Percentiles rank a stretch among this genome's conserved stretches.
These are phyloP conservation scores for Sporothrix pseudoabietina DNA, from an alignment of 2,329 filamentous ascomycete genomes.

Conservation along the genomic window DNA sequence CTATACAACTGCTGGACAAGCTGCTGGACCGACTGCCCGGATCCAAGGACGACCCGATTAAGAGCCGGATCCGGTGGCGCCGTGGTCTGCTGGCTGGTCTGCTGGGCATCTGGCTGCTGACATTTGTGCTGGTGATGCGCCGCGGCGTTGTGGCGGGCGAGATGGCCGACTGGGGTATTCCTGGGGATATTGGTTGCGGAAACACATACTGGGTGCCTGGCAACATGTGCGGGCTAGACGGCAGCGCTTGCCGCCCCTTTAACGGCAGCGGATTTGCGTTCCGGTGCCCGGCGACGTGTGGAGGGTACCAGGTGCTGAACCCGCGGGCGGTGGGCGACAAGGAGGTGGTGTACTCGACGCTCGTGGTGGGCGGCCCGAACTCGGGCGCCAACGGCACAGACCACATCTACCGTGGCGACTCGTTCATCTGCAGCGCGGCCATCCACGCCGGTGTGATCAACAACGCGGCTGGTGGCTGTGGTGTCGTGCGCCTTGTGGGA, in stretches of 20 bases:
- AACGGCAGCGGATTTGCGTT: conserved; percentile 70
- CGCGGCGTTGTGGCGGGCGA: conserved; percentile 61
- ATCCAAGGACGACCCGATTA: conserved; percentile 18
- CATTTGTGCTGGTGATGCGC: conserved; percentile 69
- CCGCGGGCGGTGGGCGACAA: conserved; percentile 74
- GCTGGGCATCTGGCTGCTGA: conserved; percentile 61
- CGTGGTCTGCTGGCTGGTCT: conserved; percentile 61
- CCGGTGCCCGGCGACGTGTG: conserved; percentile 73
- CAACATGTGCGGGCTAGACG: conserved; percentile 74
- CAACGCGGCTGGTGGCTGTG: conserved; percentile 69
- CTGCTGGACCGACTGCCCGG: conserved; percentile 62
- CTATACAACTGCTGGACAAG: conserved; percentile 63
- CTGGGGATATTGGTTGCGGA: conserved; percentile 66
- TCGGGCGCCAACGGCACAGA: conserved; percentile 44
- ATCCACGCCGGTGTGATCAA: conserved; percentile 73
- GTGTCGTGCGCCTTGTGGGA: conserved; percentile 66
- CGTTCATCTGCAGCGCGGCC: conserved; percentile 74
- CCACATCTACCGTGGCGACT: conserved; percentile 79
- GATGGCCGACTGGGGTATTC: conserved; percentile 67
- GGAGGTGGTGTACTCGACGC: conserved; percentile 62
- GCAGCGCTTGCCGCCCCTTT: conserved; percentile 74
- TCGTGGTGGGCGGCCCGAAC: conserved; percentile 69
- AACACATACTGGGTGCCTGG: conserved; percentile 70
- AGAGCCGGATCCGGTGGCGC: conserved; percentile 54
- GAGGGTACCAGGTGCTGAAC: conserved; percentile 65